Evolutionary conservation across 192 early-diverging fungal genomes (phyloP).

Genomic region (Backusella tuberculispora): DNA sequence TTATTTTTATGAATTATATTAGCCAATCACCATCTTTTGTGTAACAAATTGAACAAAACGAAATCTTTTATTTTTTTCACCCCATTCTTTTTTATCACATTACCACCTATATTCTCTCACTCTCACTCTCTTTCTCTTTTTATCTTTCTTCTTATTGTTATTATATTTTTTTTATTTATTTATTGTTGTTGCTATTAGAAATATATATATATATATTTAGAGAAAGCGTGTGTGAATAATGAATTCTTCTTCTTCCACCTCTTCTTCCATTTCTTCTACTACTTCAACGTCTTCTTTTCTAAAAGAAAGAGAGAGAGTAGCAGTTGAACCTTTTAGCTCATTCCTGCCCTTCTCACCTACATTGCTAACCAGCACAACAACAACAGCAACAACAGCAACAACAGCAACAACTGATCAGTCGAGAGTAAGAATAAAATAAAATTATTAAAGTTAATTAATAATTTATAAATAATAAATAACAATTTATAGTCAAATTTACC

Average conservation of each 20-base stretch:
- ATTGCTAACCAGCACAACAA: neutral
- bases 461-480: neutral
- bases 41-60: neutral
- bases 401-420: neutral
- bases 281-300: neutral
- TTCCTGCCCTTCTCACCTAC: neutral
- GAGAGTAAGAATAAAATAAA: neutral
- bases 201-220: too few species aligned
- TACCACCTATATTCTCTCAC: neutral
- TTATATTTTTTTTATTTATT: neutral
- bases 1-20: neutral
- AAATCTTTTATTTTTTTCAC: neutral
- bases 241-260: neutral
- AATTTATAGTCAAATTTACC: conserved; percentile 2
- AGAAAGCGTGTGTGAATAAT: neutral
- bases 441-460: neutral
- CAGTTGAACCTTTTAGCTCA: neutral
- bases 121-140: neutral
- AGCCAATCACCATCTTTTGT: neutral
- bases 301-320: neutral
- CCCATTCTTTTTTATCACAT: conserved; percentile 18
- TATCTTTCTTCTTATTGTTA: neutral
- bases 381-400: neutral
- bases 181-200: too few species aligned
- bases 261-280: too few species aligned